Evolutionary conservation across 441 rosid genomes (phyloP).

Genomic region (Gossypium aridum): DNA sequence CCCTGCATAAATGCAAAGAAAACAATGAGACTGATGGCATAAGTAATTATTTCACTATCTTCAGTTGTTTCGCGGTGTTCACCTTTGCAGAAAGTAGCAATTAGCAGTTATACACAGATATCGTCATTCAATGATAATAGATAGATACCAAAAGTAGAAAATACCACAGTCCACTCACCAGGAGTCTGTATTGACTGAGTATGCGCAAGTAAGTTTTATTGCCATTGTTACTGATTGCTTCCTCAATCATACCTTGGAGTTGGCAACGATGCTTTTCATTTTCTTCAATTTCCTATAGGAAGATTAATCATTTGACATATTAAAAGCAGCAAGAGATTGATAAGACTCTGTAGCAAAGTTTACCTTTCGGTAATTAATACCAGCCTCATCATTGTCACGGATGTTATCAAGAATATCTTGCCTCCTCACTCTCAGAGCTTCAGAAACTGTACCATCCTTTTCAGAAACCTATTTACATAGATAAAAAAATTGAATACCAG

Average conservation of each 20-base stretch:
- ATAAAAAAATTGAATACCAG: not conserved
- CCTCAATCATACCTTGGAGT: conserved; percentile 81
- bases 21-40: conserved; percentile 14
- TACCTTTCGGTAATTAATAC: conserved; percentile 73
- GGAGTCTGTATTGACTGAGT: conserved; percentile 83
- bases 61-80: not conserved
- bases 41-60: not conserved
- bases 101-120: not conserved
- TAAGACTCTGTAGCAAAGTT: conserved; percentile 10
- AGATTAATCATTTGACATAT: not conserved
- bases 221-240: conserved; percentile 71
- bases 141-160: not conserved
- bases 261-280: conserved; percentile 73
- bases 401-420: conserved; percentile 93
- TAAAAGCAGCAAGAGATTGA: conserved; percentile 6
- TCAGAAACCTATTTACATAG: conserved; percentile 46
- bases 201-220: conserved; percentile 80
- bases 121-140: not conserved
- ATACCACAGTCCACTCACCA: conserved; percentile 47
- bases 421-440: conserved; percentile 63
- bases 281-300: conserved; percentile 69
- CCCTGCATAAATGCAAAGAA: conserved; percentile 38
- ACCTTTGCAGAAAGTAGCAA: not conserved
- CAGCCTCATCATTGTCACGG: conserved; percentile 93
- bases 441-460: conserved; percentile 50